These are phyloP conservation scores for Nakazawaea sp. DNA, from an alignment of 805 yeast species.

Conservation along the genomic window DNA sequence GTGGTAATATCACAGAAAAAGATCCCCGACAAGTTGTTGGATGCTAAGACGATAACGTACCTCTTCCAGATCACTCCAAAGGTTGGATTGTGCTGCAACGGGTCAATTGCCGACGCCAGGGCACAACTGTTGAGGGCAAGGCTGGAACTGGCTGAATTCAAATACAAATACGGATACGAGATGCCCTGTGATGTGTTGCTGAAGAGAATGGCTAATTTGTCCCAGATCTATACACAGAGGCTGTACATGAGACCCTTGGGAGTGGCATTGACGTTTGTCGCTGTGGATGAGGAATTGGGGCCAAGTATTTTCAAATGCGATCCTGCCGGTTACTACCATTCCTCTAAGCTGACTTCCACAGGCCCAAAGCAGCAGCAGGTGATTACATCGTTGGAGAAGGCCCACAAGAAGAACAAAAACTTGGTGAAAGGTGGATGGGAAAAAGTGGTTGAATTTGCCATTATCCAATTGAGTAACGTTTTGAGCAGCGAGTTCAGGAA, in stretches of 20 bases:
- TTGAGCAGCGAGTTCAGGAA: conserved; percentile 91
- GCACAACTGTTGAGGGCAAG: conserved; percentile 86
- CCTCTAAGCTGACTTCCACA: conserved; percentile 86
- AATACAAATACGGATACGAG: conserved; percentile 91
- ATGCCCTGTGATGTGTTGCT: conserved; percentile 93
- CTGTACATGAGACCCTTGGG: conserved; percentile 99
- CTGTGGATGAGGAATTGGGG: conserved; percentile 85
- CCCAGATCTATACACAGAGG: conserved; percentile 94
- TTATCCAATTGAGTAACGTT: conserved; percentile 77
- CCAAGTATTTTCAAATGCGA: conserved; percentile 90
- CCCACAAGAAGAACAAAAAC: conserved; percentile 56
- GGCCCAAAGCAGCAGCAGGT: conserved; percentile 99
- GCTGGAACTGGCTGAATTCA: conserved; percentile 92
- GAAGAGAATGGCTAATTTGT: conserved; percentile 90
- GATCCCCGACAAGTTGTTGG: conserved; percentile 91
- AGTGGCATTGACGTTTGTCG: conserved; percentile 81
- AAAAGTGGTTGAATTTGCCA: conserved; percentile 82
- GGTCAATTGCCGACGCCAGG: conserved; percentile 94
- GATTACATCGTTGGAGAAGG: conserved; percentile 82
- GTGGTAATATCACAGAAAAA: conserved; percentile 92
- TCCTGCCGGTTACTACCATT: conserved; percentile 94
- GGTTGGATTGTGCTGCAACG: conserved; percentile 89
- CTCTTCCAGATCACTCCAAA: conserved; percentile 74
- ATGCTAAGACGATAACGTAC: conserved; percentile 80
- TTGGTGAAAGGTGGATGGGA: conserved; percentile 78